Evolutionary conservation across 1,284 basidiomycete species (phyloP).

Genomic region (Vanrija sp.): DNA sequence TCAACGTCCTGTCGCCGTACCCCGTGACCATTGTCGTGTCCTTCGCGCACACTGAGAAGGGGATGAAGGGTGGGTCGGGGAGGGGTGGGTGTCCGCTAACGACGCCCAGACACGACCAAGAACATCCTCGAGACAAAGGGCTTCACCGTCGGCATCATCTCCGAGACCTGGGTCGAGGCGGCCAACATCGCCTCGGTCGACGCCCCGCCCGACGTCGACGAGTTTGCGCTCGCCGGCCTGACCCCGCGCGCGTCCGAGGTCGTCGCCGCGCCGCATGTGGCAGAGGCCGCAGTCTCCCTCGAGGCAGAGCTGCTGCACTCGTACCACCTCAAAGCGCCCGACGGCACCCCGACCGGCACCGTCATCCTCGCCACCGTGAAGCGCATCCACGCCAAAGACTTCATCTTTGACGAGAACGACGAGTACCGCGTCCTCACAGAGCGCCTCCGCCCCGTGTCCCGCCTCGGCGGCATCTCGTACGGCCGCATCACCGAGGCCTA

Average conservation of each 20-base stretch:
- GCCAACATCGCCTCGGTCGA: conserved; percentile 66
- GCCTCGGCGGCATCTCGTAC: conserved; percentile 61
- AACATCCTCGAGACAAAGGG: conserved; percentile 66
- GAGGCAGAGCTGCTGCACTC: conserved; percentile 65
- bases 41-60: conserved; percentile 46
- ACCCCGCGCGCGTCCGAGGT: conserved; percentile 58
- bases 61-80: conserved; percentile 28
- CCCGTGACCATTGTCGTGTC: conserved; percentile 66
- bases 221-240: conserved; percentile 70
- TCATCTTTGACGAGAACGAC: conserved; percentile 56
- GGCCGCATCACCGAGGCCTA: too few relatives aligned
- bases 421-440: conserved; percentile 34
- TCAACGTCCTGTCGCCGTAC: conserved; percentile 55
- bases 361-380: conserved; percentile 64
- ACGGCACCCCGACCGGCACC: conserved; percentile 54
- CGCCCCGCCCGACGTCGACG: conserved; percentile 61
- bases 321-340: conserved; percentile 55
- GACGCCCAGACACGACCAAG: conserved; percentile 59
- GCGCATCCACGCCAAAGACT: conserved; percentile 59
- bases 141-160: conserved; percentile 73
- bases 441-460: conserved; percentile 60
- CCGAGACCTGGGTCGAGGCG: conserved; percentile 67
- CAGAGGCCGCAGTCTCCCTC: conserved; percentile 66
- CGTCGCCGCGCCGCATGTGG: conserved; percentile 63
- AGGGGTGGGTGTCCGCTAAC: neutral